These are phyloP conservation scores for Barnettozyma californica DNA, from an alignment of 805 yeast species.

Conservation along the genomic window DNA sequence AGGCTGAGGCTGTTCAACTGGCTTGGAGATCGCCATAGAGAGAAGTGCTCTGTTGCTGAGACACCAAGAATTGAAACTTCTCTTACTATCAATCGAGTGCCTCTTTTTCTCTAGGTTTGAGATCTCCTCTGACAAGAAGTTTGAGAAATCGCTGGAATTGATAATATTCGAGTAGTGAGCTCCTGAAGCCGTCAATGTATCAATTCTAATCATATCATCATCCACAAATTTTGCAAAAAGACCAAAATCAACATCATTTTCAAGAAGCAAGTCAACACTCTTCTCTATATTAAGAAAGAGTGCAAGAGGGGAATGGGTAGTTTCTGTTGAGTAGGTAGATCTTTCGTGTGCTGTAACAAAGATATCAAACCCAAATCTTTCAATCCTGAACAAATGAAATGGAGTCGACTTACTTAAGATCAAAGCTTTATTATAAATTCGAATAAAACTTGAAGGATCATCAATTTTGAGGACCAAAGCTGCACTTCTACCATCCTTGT, in stretches of 20 bases:
- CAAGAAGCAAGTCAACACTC: constrained; percentile 31
- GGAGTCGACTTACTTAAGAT: constrained; percentile 76
- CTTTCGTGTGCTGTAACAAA: constrained; percentile 70
- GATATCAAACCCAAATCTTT: constrained; percentile 34
- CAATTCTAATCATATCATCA: constrained; percentile 25
- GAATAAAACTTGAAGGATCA: constrained; percentile 39
- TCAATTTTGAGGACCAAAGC: constrained; percentile 24
- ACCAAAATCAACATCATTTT: constrained; percentile 38
- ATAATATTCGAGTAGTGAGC: constrained; percentile 24
- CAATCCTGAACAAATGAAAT: constrained; percentile 71
- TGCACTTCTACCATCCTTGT: constrained; percentile 16
- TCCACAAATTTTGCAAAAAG: constrained; percentile 41
- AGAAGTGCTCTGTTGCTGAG: constrained; percentile 11
- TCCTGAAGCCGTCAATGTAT: constrained; percentile 22
- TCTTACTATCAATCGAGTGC: constrained; percentile 9
- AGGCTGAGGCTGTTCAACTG: not conserved
- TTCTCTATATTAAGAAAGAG: constrained; percentile 58
- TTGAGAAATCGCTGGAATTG: constrained; percentile 29
- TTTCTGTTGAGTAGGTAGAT: constrained; percentile 46
- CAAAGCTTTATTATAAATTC: constrained; percentile 60
- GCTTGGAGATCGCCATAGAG: not conserved
- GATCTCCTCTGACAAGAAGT: constrained; percentile 33
- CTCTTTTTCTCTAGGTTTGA: constrained; percentile 25
- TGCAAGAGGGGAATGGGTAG: constrained; percentile 55
- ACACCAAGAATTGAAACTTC: constrained; percentile 10